phyloP scores from a whole-genome alignment of 257 asterid genomes.

The Solanum bulbocastanum region DNA sequence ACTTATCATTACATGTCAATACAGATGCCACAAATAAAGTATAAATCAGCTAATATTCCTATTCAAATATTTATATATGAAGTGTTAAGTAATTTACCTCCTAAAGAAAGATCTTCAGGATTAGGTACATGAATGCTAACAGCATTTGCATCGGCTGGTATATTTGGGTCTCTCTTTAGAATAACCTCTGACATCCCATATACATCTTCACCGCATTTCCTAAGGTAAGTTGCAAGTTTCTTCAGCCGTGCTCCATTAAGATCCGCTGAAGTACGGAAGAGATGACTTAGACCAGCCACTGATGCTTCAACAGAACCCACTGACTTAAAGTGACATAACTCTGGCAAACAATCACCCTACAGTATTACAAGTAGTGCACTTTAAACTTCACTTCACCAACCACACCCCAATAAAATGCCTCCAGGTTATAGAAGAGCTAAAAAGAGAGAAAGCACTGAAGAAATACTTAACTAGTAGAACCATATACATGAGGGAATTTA shows the following conservation, averaged over 20 bases:
- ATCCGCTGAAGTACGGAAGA: slow-evolving; percentile 61
- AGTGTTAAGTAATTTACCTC: slow-evolving; percentile 34
- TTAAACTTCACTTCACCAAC: background rate
- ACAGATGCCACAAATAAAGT: background rate
- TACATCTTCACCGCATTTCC: slow-evolving; percentile 42
- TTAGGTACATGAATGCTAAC: slow-evolving; percentile 68
- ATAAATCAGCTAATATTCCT: background rate
- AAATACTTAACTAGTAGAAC: background rate
- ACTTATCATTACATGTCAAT: background rate
- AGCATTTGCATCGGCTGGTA: slow-evolving; percentile 74
- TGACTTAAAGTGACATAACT: slow-evolving; percentile 28
- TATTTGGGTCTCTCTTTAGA: slow-evolving; percentile 56
- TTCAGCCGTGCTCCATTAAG: slow-evolving; percentile 55
- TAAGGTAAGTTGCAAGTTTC: slow-evolving; percentile 63
- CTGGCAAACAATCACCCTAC: slow-evolving; percentile 34
- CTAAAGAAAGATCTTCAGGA: slow-evolving; percentile 38
- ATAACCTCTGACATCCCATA: slow-evolving; percentile 69
- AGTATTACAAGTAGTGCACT: background rate
- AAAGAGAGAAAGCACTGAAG: background rate
- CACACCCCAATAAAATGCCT: background rate
- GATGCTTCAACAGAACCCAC: slow-evolving; percentile 68
- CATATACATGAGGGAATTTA: background rate
- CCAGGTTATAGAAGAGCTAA: background rate
- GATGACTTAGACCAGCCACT: slow-evolving; percentile 73
- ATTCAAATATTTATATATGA: background rate